phyloP scores from a whole-genome alignment of 2,329 filamentous ascomycete species.

The Corniculantispora saksenae region DNA sequence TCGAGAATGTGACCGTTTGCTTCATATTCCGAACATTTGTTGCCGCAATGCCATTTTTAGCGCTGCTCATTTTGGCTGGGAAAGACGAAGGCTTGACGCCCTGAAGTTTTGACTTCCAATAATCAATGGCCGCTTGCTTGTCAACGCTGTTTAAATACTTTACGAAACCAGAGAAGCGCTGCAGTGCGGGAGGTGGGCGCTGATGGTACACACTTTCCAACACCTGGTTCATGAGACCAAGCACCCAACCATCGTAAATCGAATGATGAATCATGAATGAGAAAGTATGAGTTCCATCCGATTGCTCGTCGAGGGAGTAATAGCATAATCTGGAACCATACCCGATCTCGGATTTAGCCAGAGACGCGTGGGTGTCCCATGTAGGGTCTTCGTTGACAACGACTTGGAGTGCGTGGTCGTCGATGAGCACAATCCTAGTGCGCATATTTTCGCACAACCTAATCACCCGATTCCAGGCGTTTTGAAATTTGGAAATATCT shows the following conservation, averaged over 20 bases:
- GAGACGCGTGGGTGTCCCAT: neutral
- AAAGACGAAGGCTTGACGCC: neutral
- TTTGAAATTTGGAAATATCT: slow-evolving; percentile 21
- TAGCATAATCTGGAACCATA: neutral
- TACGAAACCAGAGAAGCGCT: neutral
- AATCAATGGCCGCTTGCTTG: neutral
- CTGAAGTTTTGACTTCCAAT: neutral
- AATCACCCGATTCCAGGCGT: slow-evolving; percentile 24
- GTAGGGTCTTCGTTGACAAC: slow-evolving; percentile 20
- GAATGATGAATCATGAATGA: neutral
- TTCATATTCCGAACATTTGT: neutral
- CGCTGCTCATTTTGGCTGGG: neutral
- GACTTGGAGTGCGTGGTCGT: slow-evolving; percentile 18
- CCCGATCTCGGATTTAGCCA: neutral
- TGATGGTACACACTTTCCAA: neutral
- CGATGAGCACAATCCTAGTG: slow-evolving; percentile 24
- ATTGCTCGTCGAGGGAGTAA: neutral
- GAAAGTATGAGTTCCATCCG: neutral
- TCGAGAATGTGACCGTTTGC: neutral
- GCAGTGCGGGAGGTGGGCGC: neutral
- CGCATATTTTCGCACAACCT: slow-evolving; percentile 22
- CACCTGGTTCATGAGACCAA: neutral
- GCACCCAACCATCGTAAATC: slow-evolving; percentile 4
- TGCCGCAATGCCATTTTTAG: neutral
- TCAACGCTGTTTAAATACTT: neutral